Evolutionary conservation across 2,329 filamentous ascomycete genomes (phyloP).

Genomic region (Chaetothyriales sp.): DNA sequence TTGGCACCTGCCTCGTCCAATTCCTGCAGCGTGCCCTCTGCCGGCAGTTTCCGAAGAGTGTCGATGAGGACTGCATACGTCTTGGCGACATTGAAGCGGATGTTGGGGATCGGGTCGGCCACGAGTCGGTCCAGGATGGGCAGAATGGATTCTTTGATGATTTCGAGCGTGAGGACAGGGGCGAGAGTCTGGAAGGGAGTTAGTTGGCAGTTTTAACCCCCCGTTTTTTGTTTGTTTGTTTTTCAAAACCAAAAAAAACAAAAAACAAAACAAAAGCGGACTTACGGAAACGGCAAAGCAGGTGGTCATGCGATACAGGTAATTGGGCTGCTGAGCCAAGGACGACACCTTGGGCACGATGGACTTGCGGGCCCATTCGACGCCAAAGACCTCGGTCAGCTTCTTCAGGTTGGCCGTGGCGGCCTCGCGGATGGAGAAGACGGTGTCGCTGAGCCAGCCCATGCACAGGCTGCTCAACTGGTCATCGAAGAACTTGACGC

Average conservation of each 20-base stretch:
- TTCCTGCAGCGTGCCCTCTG: slow-evolving; percentile 71
- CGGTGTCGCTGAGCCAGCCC: slow-evolving; percentile 95
- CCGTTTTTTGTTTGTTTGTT: too few relatives aligned
- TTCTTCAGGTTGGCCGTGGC: slow-evolving; percentile 97
- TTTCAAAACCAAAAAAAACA: too few relatives aligned
- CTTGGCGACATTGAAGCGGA: slow-evolving; percentile 98
- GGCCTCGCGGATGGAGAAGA: slow-evolving; percentile 96
- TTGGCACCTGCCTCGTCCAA: slow-evolving; percentile 61
- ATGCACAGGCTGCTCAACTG: slow-evolving; percentile 92
- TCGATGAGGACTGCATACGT: slow-evolving; percentile 84
- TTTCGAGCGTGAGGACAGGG: slow-evolving; percentile 79
- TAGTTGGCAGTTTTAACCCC: background rate
- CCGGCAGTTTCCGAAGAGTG: slow-evolving; percentile 80
- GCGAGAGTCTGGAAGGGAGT: slow-evolving; percentile 61
- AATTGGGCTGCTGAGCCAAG: slow-evolving; percentile 97
- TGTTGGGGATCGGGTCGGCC: slow-evolving; percentile 91
- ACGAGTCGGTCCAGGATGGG: slow-evolving; percentile 94
- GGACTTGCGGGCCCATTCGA: slow-evolving; percentile 91
- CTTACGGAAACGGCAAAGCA: slow-evolving; percentile 96
- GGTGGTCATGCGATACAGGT: slow-evolving; percentile 99
- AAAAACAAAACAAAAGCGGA: too few relatives aligned
- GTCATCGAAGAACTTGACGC: slow-evolving; percentile 96
- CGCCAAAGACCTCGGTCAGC: slow-evolving; percentile 94
- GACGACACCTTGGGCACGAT: slow-evolving; percentile 98
- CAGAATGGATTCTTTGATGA: slow-evolving; percentile 83